Base-by-base conservation (phyloP, 2,329 filamentous ascomycete genomes). In the Alternaria viburni region DNA sequence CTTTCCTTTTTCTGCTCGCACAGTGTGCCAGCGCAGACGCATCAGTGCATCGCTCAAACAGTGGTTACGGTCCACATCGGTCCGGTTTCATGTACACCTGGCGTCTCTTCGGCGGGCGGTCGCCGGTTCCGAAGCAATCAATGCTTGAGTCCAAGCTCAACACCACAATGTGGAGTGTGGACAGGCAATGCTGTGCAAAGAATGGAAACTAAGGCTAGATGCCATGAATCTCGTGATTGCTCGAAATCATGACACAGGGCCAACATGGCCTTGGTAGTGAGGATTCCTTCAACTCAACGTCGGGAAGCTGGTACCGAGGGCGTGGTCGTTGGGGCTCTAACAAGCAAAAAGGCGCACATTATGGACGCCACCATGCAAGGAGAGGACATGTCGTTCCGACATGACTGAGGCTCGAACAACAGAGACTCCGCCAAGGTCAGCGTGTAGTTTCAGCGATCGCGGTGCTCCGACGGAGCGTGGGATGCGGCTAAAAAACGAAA, bases 401-500 rank as follows among this genome's bases (percentile, higher is more conserved):
- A 12, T 61, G 13, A 21, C 30, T 52, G 45, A 52, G 54, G 59
- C 59, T 58, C 46, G 54, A 61, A 52, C 54, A 36, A 6, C 15
- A 47, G 30, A 26, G 51, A 51, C 30, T 52, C 59, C 44, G 67
- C 57, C 57, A 67, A 65, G 36, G 64, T 57, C 54, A 58, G 55
- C 49, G 45, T 52, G 13, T 60, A 30, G 58, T 54, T 57, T 65
- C 56, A 61, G 55, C 56, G 57, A 55, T 47, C 55, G 57, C 52
- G 21, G 46, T 44, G 23, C 54, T 57, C 46, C 41, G 32, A 51
- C 54, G 41, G 55, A 36, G 62, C 69, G 69, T 67, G 65, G 65
- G 69, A 73, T 72, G 73, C 68, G 72, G 66, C 71, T 73, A 67
- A 69, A 69, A 71, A 72, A 62, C 36, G 59, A 64, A 57, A 69